Percentiles rank a stretch among this genome's conserved stretches.
Evolutionary conservation across 305 asterid species (phyloP).

Genomic region (Striga hermonthica): DNA sequence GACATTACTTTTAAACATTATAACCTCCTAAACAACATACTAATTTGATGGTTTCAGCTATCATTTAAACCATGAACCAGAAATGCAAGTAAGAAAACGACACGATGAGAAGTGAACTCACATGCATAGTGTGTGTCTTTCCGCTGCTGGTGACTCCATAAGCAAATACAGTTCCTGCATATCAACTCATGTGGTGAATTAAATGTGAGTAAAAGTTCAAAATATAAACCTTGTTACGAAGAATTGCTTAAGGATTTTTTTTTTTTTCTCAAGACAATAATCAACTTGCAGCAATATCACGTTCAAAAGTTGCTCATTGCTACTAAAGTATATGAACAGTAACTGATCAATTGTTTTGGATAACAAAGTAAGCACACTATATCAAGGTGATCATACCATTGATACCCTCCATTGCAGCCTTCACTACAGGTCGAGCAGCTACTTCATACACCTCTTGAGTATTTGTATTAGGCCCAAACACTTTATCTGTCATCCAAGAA

Average conservation of each 20-base stretch:
- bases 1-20: constrained; percentile 23
- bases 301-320: constrained; percentile 15
- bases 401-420: constrained; percentile 96
- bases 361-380: constrained; percentile 13
- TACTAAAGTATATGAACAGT: constrained; percentile 13
- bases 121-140: constrained; percentile 99
- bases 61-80: constrained; percentile 22
- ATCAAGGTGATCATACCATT: constrained; percentile 59
- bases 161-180: constrained; percentile 98
- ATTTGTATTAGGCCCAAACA: constrained; percentile 71
- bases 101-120: constrained; percentile 44
- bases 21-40: constrained; percentile 17
- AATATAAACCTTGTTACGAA: constrained; percentile 1
- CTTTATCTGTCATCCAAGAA: constrained; percentile 61
- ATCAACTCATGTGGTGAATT: constrained; percentile 30
- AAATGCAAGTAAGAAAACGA: constrained; percentile 13
- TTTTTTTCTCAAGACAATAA: constrained; percentile 18
- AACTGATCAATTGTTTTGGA: constrained; percentile 12
- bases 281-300: constrained; percentile 20
- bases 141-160: constrained; percentile 99
- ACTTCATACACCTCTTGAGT: constrained; percentile 94
- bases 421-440: constrained; percentile 93
- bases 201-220: constrained; percentile 8
- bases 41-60: constrained; percentile 22
- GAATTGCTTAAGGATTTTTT: constrained; percentile 21